Evolutionary conservation across 768 basidiomycete genomes (phyloP).

Genomic region (Pulveroboletus sp.): DNA sequence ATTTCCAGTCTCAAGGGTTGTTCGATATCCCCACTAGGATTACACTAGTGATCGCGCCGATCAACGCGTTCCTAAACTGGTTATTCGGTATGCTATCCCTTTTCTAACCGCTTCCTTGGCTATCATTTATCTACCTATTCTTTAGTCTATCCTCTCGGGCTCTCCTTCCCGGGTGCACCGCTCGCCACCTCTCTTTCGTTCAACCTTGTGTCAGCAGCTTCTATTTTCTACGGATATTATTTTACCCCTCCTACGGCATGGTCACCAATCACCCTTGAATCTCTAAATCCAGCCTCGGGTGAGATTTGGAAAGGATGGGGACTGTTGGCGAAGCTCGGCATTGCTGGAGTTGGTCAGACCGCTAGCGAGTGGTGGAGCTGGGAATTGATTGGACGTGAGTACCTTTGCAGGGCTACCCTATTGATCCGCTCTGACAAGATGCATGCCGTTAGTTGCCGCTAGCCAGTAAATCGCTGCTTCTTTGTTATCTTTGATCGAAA

Average conservation of each 20-base stretch:
- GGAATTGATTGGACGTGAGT: conserved; percentile 68
- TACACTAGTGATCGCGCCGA: conserved; percentile 76
- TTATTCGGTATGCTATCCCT: conserved; percentile 59
- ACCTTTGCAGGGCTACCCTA: neutral
- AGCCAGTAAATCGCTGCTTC: conserved; percentile 40
- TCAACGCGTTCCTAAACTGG: conserved; percentile 83
- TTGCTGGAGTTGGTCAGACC: conserved; percentile 80
- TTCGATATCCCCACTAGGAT: conserved; percentile 86
- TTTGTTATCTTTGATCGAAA: neutral
- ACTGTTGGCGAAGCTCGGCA: conserved; percentile 67
- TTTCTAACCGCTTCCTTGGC: neutral
- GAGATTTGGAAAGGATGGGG: conserved; percentile 68
- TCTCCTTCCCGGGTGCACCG: conserved; percentile 93
- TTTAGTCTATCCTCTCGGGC: conserved; percentile 49
- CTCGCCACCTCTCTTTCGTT: conserved; percentile 86
- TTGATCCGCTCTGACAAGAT: neutral
- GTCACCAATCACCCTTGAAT: conserved; percentile 40
- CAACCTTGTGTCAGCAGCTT: conserved; percentile 72
- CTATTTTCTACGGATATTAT: conserved; percentile 60
- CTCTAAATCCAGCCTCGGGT: conserved; percentile 48
- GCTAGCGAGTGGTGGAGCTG: conserved; percentile 98
- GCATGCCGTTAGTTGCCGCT: conserved; percentile 42
- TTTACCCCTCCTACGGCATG: conserved; percentile 73
- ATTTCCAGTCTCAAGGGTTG: conserved; percentile 80
- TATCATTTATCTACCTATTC: conserved; percentile 1